A percentile compares a stretch with the other conserved stretches of the same genome.
Conservation (phyloP, 345 rosid species). For the Lenwebbia sp. region DNA sequence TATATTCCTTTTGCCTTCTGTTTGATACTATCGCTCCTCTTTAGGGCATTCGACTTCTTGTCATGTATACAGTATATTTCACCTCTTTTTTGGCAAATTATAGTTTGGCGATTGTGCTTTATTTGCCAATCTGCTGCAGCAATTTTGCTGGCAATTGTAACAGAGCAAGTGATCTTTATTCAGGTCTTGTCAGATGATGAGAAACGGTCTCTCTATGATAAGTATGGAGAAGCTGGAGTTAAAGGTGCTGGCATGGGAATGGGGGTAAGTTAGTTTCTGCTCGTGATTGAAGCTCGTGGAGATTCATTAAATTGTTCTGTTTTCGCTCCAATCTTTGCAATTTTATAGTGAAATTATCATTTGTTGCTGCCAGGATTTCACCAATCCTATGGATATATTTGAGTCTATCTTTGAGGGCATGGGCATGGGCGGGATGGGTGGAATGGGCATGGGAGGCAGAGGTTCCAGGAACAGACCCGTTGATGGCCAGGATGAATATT, state of each 20-base stretch:
- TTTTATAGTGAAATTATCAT: constrained; percentile 2
- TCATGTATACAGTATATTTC: neutral
- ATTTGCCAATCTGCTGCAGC: neutral
- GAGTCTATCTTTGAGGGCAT: constrained; percentile 87
- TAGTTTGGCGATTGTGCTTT: neutral
- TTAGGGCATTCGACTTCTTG: neutral
- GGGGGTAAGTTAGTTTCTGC: constrained; percentile 65
- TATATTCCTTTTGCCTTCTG: neutral
- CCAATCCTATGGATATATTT: constrained; percentile 90
- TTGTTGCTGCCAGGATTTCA: constrained; percentile 55
- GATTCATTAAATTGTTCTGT: neutral
- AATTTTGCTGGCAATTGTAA: neutral
- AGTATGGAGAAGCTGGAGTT: constrained; percentile 92
- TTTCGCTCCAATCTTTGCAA: neutral
- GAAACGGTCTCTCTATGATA: constrained; percentile 90
- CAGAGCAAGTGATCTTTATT: constrained; percentile 3
- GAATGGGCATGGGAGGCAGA: constrained; percentile 66
- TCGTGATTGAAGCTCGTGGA: neutral
- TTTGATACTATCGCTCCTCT: neutral
- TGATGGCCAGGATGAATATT: constrained; percentile 91
- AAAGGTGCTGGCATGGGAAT: constrained; percentile 95
- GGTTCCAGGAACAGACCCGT: constrained; percentile 68
- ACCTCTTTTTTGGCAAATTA: neutral
- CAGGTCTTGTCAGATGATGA: constrained; percentile 97
- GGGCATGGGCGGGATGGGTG: constrained; percentile 83